Conservation (phyloP, 306 rosid genomes). For the Prunus campanulata region DNA sequence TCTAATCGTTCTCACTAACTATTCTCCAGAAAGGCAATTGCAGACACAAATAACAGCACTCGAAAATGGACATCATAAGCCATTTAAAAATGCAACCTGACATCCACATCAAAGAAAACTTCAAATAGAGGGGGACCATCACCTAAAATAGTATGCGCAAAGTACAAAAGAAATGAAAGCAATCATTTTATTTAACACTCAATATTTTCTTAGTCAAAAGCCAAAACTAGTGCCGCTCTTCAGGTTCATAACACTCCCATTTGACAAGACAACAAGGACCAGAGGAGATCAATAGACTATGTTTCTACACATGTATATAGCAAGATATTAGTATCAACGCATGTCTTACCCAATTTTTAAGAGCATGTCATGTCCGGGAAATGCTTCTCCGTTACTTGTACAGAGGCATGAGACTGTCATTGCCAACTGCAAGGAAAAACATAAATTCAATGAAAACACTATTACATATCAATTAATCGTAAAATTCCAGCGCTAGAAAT, state of each 20-base stretch:
- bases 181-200: neutral
- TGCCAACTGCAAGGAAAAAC: slow-evolving; percentile 65
- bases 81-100: neutral
- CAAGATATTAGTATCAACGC: neutral
- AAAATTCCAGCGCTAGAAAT: neutral
- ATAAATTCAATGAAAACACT: slow-evolving; percentile 26
- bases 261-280: neutral
- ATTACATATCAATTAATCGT: slow-evolving; percentile 6
- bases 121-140: neutral
- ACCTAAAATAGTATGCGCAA: neutral
- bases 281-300: neutral
- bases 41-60: neutral
- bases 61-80: neutral
- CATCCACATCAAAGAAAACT: neutral
- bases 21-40: neutral
- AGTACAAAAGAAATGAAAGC: neutral
- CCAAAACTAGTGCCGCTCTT: neutral
- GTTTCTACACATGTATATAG: neutral
- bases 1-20: neutral
- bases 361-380: slow-evolving; percentile 80
- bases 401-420: slow-evolving; percentile 63
- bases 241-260: neutral
- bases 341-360: slow-evolving; percentile 83
- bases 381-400: slow-evolving; percentile 69
- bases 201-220: neutral